phyloP scores from a whole-genome alignment of 345 rosid genomes.

The Chamaenerion angustifolium region DNA sequence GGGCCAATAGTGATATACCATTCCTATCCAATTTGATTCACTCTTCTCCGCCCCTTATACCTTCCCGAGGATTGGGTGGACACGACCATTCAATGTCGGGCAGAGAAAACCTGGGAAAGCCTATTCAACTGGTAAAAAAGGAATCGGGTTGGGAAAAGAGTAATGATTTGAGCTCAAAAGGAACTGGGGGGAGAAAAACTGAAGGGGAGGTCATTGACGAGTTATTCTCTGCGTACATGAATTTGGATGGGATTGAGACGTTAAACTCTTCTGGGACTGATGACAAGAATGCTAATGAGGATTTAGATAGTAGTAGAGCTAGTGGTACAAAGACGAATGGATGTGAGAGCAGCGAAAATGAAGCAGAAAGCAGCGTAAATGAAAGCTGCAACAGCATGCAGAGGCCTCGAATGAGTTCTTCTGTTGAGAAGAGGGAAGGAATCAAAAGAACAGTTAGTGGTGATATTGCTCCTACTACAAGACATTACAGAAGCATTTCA shows the following conservation, averaged over 20 bases:
- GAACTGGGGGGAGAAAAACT: constrained; percentile 57
- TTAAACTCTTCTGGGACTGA: constrained; percentile 74
- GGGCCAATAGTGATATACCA: constrained; percentile 83
- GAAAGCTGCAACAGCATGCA: constrained; percentile 38
- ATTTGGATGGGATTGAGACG: constrained; percentile 71
- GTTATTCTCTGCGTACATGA: constrained; percentile 86
- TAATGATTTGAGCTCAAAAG: constrained; percentile 32
- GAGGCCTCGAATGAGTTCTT: constrained; percentile 26
- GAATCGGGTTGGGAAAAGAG: constrained; percentile 44
- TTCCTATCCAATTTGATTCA: constrained; percentile 44
- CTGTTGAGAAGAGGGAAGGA: constrained; percentile 53
- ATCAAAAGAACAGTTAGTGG: constrained; percentile 63
- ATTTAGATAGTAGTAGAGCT: constrained; percentile 65
- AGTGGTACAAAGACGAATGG: constrained; percentile 86
- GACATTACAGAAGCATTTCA: constrained; percentile 89
- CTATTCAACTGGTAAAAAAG: constrained; percentile 34
- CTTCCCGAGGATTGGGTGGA: constrained; percentile 29
- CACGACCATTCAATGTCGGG: constrained; percentile 36
- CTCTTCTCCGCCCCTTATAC: constrained; percentile 49
- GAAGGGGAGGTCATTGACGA: constrained; percentile 83
- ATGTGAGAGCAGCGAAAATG: constrained; percentile 78
- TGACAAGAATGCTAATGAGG: constrained; percentile 61
- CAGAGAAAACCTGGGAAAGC: constrained; percentile 27
- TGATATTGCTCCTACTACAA: constrained; percentile 54
- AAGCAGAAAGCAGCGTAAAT: constrained; percentile 79